phyloP scores from a whole-genome alignment of 1,284 basidiomycete species.

The Austroboletus rostrupii region DNA sequence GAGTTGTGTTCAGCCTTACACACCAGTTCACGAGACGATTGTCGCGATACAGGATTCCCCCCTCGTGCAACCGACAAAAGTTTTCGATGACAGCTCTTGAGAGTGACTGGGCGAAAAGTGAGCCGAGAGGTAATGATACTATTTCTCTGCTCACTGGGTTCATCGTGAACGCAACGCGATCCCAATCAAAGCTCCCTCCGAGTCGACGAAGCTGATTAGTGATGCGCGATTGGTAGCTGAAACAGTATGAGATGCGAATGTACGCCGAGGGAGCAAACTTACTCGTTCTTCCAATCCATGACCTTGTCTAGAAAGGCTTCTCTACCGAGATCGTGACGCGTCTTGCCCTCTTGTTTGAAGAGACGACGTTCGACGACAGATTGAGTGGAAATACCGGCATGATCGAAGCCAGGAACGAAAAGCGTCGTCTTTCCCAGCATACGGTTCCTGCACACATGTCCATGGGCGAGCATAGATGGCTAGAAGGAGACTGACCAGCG shows the following conservation, averaged over 20 bases:
- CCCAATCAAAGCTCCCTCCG: constrained; percentile 95
- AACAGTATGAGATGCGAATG: constrained; percentile 9
- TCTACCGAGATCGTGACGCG: constrained; percentile 91
- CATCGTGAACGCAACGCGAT: constrained; percentile 95
- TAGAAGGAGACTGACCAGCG: constrained; percentile 62
- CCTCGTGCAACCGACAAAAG: constrained; percentile 90
- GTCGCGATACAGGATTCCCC: constrained; percentile 92
- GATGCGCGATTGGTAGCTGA: constrained; percentile 86
- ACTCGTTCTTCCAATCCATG: constrained; percentile 97
- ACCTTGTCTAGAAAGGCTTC: constrained; percentile 92
- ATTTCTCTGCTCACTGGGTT: constrained; percentile 56
- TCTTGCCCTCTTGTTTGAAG: constrained; percentile 80
- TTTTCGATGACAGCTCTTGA: constrained; percentile 89
- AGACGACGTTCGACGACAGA: constrained; percentile 95
- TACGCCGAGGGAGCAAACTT: constrained; percentile 25
- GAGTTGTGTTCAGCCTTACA: constrained; percentile 90
- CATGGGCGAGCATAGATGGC: background rate
- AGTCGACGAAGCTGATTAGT: constrained; percentile 87
- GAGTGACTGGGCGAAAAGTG: constrained; percentile 46
- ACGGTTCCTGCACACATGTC: constrained; percentile 65
- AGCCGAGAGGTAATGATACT: background rate
- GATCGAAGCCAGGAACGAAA: constrained; percentile 95
- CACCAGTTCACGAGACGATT: constrained; percentile 99
- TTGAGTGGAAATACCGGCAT: constrained; percentile 98
- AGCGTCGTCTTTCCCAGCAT: constrained; percentile 94